Conservation (phyloP, 129 eudicot genomes). For the Saposhnikovia divaricata region DNA sequence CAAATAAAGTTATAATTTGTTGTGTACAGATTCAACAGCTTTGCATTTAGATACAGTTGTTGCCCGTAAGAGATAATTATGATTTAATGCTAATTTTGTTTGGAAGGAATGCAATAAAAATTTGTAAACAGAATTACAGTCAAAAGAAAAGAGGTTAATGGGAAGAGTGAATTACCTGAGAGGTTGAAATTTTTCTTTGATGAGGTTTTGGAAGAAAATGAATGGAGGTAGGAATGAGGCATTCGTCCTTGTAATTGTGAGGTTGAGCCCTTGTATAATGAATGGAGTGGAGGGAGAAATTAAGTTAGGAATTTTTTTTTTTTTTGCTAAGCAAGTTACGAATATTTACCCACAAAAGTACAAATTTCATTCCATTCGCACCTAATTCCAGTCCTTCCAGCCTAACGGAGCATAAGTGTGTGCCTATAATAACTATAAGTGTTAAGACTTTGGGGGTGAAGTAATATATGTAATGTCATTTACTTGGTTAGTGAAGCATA, state of each 20-base stretch:
- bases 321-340: not conserved
- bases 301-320: not conserved
- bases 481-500: not conserved
- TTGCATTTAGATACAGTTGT: not conserved
- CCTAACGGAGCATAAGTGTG: not conserved
- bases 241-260: not conserved
- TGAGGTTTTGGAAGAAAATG: not conserved
- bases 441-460: not conserved
- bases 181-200: too few relatives aligned
- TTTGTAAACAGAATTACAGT: not conserved
- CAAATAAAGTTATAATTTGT: not conserved
- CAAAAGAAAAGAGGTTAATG: not conserved
- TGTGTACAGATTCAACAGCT: not conserved
- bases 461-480: too few relatives aligned
- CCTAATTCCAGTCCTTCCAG: not conserved
- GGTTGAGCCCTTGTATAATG: not conserved
- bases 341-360: too few relatives aligned
- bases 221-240: not conserved
- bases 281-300: not conserved
- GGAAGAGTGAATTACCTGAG: too few relatives aligned
- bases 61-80: not conserved
- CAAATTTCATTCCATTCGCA: not conserved
- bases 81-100: not conserved
- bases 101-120: not conserved
- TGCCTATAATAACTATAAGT: not conserved